Evolutionary conservation across 2,329 filamentous ascomycete species (phyloP).

Genomic region (Epichloe amarillans): DNA sequence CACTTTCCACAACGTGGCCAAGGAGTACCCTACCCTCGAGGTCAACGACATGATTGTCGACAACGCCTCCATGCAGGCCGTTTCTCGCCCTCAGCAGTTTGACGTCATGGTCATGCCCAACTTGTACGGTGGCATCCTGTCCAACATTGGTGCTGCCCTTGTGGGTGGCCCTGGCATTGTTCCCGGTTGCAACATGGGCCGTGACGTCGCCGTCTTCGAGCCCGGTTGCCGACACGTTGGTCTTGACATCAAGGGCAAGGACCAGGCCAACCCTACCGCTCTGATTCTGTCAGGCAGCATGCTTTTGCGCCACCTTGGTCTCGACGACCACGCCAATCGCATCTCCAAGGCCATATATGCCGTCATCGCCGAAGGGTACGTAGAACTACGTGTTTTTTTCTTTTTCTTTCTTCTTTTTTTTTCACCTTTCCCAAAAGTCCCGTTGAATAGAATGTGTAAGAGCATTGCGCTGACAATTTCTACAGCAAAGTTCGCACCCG

Average conservation of each 20-base stretch:
- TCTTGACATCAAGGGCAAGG: constrained; percentile 98
- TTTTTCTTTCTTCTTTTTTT: too few relatives aligned
- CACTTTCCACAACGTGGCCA: constrained; percentile 85
- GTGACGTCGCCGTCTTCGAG: constrained; percentile 96
- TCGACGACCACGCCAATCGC: constrained; percentile 96
- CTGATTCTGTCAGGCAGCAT: constrained; percentile 91
- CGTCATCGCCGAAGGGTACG: constrained; percentile 80
- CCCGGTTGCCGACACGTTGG: constrained; percentile 98
- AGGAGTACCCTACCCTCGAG: constrained; percentile 92
- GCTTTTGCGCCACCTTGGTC: constrained; percentile 91
- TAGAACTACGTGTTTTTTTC: constrained; percentile 9
- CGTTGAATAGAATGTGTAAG: not conserved
- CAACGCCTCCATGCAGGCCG: constrained; percentile 99
- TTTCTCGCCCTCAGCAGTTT: constrained; percentile 92
- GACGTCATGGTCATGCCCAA: constrained; percentile 99
- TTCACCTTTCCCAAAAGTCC: not conserved
- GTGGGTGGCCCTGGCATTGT: constrained; percentile 96
- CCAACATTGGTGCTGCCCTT: constrained; percentile 95
- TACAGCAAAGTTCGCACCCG: constrained; percentile 71
- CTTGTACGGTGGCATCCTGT: constrained; percentile 95
- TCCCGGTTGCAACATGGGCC: constrained; percentile 98
- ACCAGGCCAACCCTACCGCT: constrained; percentile 96
- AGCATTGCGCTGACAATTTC: constrained; percentile 24
- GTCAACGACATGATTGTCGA: constrained; percentile 99
- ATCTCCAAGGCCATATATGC: constrained; percentile 76